Conservation (phyloP, 768 basidiomycete genomes). For the Tylopilus vinaceipallidus region DNA sequence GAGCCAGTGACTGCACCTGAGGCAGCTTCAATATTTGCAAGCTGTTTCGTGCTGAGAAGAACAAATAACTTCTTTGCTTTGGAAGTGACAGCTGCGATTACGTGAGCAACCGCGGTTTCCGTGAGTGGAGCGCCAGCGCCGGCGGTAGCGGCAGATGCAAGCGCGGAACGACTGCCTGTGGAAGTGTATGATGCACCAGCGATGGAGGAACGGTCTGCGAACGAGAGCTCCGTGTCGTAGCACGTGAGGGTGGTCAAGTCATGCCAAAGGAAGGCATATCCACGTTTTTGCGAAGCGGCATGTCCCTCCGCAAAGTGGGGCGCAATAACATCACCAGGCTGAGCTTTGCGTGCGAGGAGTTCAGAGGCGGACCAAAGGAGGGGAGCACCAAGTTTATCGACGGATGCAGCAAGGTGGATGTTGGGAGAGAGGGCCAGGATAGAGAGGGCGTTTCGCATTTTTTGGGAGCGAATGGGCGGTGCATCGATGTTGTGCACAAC, state of each 20-base stretch:
- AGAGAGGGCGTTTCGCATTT: conserved; percentile 64
- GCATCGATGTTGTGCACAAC: conserved; percentile 90
- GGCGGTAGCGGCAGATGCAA: conserved; percentile 29
- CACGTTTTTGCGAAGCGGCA: conserved; percentile 33
- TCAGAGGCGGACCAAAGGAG: conserved; percentile 81
- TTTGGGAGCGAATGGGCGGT: conserved; percentile 59
- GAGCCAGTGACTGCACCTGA: conserved; percentile 4
- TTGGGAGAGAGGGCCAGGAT: conserved; percentile 69
- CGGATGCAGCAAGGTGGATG: conserved; percentile 80
- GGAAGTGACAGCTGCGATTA: conserved; percentile 83
- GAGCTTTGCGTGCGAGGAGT: conserved; percentile 48
- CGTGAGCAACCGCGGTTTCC: conserved; percentile 75
- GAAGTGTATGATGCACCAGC: conserved; percentile 44
- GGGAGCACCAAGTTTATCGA: conserved; percentile 85
- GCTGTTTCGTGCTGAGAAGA: conserved; percentile 66
- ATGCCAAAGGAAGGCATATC: conserved; percentile 83
- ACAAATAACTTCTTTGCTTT: conserved; percentile 83
- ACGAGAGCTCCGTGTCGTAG: conserved; percentile 77
- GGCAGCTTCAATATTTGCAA: conserved; percentile 48
- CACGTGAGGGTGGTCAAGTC: conserved; percentile 83
- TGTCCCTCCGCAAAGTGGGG: background rate
- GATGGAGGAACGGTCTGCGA: conserved; percentile 62
- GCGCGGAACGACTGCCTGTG: conserved; percentile 26
- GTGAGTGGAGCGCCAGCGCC: conserved; percentile 48
- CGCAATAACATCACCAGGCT: background rate